Percentiles rank a stretch among this genome's conserved stretches.
Conservation (phyloP, 768 basidiomycete species). For the Suillus subluteus region DNA sequence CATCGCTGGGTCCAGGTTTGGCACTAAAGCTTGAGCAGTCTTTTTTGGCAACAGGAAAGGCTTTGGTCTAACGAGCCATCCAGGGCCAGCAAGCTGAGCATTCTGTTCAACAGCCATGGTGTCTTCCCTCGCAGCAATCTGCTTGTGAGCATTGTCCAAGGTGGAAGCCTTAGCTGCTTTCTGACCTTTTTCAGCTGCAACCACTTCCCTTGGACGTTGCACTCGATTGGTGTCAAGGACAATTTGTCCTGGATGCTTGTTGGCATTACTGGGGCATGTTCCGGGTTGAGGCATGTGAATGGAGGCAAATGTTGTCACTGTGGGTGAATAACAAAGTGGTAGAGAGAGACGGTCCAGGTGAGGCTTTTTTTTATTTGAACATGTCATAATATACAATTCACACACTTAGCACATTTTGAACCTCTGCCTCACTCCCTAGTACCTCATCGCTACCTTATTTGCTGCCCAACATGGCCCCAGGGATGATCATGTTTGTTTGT, state of each 20-base stretch:
- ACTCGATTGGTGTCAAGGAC: not conserved
- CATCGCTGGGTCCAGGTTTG: too few relatives aligned
- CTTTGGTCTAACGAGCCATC: not conserved
- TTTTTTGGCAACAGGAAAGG: not conserved
- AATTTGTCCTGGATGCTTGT: not conserved
- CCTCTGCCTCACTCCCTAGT: not conserved
- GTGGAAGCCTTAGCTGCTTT: not conserved
- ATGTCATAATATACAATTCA: not conserved
- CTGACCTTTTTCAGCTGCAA: not conserved
- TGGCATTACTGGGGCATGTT: not conserved
- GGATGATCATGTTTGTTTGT: not conserved
- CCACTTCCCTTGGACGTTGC: not conserved
- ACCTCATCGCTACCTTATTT: not conserved
- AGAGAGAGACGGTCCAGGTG: too few relatives aligned
- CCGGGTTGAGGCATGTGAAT: not conserved
- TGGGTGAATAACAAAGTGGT: not conserved
- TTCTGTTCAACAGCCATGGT: not conserved
- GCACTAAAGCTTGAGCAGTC: too few relatives aligned
- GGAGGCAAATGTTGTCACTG: too few relatives aligned
- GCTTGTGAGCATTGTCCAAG: not conserved
- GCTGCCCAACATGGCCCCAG: not conserved
- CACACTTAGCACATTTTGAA: too few relatives aligned
- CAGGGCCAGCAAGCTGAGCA: not conserved
- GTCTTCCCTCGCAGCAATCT: not conserved
- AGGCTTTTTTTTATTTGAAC: not conserved